phyloP scores from a whole-genome alignment of 2,329 filamentous ascomycete genomes.

The Reticulascus tulasneorum region DNA sequence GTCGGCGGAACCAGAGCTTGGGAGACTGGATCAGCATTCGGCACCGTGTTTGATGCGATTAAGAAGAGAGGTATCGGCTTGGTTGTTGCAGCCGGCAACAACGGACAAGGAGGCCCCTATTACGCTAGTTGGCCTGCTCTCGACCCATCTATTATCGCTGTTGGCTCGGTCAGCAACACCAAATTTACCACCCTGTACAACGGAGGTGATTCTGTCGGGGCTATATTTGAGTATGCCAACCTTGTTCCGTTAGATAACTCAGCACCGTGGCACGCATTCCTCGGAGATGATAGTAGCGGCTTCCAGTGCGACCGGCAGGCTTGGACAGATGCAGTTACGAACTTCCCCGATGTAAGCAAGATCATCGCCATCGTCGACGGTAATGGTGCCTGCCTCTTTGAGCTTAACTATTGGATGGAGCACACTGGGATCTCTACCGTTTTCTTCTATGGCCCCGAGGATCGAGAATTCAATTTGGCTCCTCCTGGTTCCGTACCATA shows the following conservation, averaged over 20 bases:
- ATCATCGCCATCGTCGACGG: conserved; percentile 3
- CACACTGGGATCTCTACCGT: no score
- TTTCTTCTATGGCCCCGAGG: no score
- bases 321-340: conserved; percentile 3
- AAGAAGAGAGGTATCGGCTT: conserved; percentile 7
- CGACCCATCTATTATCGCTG: conserved; percentile 3
- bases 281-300: conserved; percentile 5
- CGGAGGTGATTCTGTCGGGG: conserved; percentile 6
- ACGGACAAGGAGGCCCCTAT: conserved; percentile 7
- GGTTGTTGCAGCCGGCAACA: conserved; percentile 6
- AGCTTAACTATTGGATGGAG: conserved; percentile 6
- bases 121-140: conserved; percentile 3
- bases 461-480: conserved; percentile 3
- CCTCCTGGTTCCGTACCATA: no score
- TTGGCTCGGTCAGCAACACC: conserved; percentile 6
- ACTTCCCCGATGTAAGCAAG: conserved; percentile 1
- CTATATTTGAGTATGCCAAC: conserved; percentile 5
- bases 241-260: conserved; percentile 5
- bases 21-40: conserved; percentile 6
- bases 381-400: conserved; percentile 1
- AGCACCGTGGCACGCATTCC: conserved; percentile 3
- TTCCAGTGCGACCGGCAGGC: no score
- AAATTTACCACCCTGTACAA: conserved; percentile 8
- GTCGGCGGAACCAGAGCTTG: conserved; percentile 7
- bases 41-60: conserved; percentile 5